A percentile compares a stretch with the other conserved stretches of the same genome.
Conservation (phyloP, 2,329 filamentous ascomycete genomes). For the Alternaria gansuensis region DNA sequence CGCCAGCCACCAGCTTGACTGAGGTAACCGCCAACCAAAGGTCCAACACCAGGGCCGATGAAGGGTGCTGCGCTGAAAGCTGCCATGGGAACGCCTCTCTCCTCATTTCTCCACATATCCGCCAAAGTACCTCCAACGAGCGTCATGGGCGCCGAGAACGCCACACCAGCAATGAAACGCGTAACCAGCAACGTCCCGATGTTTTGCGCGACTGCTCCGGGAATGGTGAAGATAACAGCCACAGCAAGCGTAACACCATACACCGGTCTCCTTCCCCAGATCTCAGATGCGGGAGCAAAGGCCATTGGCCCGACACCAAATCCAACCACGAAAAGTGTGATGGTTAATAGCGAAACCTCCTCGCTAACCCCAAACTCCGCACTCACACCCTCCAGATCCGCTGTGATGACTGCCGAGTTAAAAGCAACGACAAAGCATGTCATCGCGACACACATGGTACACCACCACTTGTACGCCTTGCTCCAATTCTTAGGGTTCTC, state of each 20-base stretch:
- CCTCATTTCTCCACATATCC: slow-evolving; percentile 84
- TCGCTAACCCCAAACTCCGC: slow-evolving; percentile 72
- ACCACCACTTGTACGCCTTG: slow-evolving; percentile 77
- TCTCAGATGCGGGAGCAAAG: slow-evolving; percentile 80
- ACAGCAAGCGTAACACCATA: slow-evolving; percentile 74
- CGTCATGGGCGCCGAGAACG: slow-evolving; percentile 87
- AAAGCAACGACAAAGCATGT: slow-evolving; percentile 60
- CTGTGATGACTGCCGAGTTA: slow-evolving; percentile 77
- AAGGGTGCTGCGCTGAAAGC: slow-evolving; percentile 85
- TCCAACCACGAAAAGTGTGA: slow-evolving; percentile 81
- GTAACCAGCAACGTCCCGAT: slow-evolving; percentile 79
- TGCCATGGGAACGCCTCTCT: slow-evolving; percentile 86
- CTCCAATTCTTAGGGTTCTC: slow-evolving; percentile 89
- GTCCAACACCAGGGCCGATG: slow-evolving; percentile 74
- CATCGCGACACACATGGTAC: slow-evolving; percentile 81
- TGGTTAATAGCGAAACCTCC: slow-evolving; percentile 75
- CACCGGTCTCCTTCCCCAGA: slow-evolving; percentile 75
- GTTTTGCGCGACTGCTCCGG: slow-evolving; percentile 78
- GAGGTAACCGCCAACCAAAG: slow-evolving; percentile 75
- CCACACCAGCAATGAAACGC: slow-evolving; percentile 80
- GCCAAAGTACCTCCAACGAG: slow-evolving; percentile 83
- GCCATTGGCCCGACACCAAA: slow-evolving; percentile 83
- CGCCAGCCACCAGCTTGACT: slow-evolving; percentile 76
- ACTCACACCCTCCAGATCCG: slow-evolving; percentile 72
- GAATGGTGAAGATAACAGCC: slow-evolving; percentile 81